A percentile compares a stretch with the other conserved stretches of the same genome.
phyloP scores from a whole-genome alignment of 306 rosid species.

The Acmispon strigosus region DNA sequence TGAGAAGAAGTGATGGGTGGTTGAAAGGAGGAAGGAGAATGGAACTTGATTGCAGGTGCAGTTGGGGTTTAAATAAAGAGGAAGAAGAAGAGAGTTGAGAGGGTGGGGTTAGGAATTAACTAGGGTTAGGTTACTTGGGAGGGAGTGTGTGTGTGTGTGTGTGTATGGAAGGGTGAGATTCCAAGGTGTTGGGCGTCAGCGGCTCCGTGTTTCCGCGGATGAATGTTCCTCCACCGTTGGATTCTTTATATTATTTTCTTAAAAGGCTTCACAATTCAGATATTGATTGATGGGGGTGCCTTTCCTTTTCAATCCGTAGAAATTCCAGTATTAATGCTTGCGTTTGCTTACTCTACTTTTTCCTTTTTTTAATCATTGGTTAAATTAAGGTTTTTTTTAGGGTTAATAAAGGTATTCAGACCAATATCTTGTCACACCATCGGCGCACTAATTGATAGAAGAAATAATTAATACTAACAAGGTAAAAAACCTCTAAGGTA shows the following conservation, averaged over 20 bases:
- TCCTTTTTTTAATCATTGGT: neutral
- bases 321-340: neutral
- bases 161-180: slow-evolving; percentile 49
- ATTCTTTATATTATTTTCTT: slow-evolving; percentile 28
- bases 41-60: slow-evolving; percentile 1
- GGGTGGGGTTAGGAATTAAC: slow-evolving; percentile 26
- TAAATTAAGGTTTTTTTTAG: too few species aligned
- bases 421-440: too few species aligned
- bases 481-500: too few species aligned
- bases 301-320: slow-evolving; percentile 17
- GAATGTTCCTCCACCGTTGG: slow-evolving; percentile 87
- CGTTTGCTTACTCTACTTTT: neutral
- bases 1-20: neutral
- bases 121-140: slow-evolving; percentile 31
- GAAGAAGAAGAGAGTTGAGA: neutral
- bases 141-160: neutral
- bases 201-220: slow-evolving; percentile 99
- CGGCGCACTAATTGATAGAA: too few species aligned
- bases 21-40: neutral
- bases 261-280: neutral
- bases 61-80: slow-evolving; percentile 35
- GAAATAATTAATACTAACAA: too few species aligned
- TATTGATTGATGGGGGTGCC: slow-evolving; percentile 22
- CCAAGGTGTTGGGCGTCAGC: slow-evolving; percentile 85
- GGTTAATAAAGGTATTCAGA: too few species aligned